Conservation (phyloP, 116 monocot species). For the Trichopus zeylanicus region DNA sequence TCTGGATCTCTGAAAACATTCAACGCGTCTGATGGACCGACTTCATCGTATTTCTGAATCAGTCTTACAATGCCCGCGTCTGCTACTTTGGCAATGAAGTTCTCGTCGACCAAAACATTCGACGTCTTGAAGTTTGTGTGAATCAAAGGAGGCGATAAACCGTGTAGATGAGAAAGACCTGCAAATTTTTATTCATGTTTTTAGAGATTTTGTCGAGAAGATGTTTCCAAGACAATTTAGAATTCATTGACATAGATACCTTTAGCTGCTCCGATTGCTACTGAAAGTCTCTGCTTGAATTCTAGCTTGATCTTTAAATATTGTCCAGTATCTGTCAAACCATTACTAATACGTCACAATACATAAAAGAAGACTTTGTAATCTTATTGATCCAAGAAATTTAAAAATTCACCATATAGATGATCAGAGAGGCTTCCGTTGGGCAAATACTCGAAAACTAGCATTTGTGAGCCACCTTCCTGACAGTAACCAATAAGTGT, state of each 20-base stretch:
- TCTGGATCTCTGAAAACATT: constrained; percentile 5
- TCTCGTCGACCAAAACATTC: constrained; percentile 10
- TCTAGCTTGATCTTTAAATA: constrained; percentile 9
- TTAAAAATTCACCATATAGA: constrained; percentile 13
- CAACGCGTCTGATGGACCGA: neutral
- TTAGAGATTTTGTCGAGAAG: neutral
- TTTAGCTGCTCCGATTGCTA: constrained; percentile 23
- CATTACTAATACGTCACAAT: neutral
- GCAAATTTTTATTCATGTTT: constrained; percentile 1
- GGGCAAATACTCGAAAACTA: constrained; percentile 24
- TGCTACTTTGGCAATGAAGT: neutral
- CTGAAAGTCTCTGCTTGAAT: constrained; percentile 15
- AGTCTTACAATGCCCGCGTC: constrained; percentile 1
- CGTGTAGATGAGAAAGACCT: constrained; percentile 9
- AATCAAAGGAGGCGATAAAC: neutral
- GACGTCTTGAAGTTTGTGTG: constrained; percentile 13
- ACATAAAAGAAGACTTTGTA: neutral
- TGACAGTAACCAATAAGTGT: constrained; percentile 20
- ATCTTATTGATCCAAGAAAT: neutral
- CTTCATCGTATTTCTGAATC: neutral
- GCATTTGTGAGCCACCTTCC: constrained; percentile 14
- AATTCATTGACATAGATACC: neutral
- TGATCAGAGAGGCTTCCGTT: constrained; percentile 18
- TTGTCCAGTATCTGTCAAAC: constrained; percentile 7
- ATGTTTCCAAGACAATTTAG: neutral